phyloP scores from a whole-genome alignment of 2,329 filamentous ascomycete genomes.

The Calonectria montana region DNA sequence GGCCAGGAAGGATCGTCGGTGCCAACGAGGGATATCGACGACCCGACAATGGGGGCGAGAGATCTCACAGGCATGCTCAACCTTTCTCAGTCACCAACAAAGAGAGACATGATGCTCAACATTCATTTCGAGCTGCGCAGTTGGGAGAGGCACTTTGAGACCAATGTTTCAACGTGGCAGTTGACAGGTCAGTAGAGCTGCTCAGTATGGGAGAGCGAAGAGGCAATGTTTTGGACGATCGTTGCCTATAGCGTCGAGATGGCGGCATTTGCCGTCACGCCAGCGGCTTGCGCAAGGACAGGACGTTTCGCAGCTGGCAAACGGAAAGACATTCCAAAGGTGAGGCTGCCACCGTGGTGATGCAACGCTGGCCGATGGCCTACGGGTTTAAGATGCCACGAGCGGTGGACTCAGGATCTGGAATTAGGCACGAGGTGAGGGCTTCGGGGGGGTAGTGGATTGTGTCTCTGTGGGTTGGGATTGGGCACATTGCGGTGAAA shows the following conservation, averaged over 20 bases:
- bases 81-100: not conserved
- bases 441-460: not conserved
- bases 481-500: not conserved
- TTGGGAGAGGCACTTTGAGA: constrained; percentile 11
- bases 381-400: constrained; percentile 12
- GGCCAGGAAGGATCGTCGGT: constrained; percentile 12
- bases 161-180: constrained; percentile 19
- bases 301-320: constrained; percentile 12
- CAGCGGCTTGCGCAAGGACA: not conserved
- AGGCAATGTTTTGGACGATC: constrained; percentile 28
- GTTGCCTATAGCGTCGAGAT: constrained; percentile 1
- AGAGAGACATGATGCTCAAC: constrained; percentile 4
- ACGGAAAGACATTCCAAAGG: constrained; percentile 30
- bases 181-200: constrained; percentile 15
- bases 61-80: constrained; percentile 16
- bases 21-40: constrained; percentile 11
- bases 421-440: not conserved
- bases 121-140: not conserved
- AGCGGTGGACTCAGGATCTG: constrained; percentile 7
- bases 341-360: not conserved
- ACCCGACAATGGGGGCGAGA: constrained; percentile 15
- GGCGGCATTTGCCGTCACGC: not conserved
- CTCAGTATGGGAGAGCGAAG: not conserved
- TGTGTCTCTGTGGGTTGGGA: not conserved
- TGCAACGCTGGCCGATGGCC: not conserved